Conservation (phyloP, 352 stramenopile genomes). For the Phytopythium vexans region DNA sequence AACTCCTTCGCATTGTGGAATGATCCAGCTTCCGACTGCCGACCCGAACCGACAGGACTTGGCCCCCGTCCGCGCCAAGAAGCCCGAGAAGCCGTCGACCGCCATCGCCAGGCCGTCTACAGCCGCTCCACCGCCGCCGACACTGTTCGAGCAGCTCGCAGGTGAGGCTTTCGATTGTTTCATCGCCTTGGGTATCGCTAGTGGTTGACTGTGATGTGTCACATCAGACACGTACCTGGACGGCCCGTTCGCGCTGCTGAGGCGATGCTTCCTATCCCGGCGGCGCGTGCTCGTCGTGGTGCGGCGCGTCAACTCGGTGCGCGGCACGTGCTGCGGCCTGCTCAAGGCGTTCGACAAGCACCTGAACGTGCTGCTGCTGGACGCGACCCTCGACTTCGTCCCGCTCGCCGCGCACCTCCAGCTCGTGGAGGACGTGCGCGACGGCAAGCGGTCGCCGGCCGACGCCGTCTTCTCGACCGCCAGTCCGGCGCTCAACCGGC, state of each 20-base stretch:
- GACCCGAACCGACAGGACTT: slow-evolving; percentile 47
- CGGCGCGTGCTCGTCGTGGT: slow-evolving; percentile 84
- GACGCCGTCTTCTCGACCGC: slow-evolving; percentile 47
- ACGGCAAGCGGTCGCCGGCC: slow-evolving; percentile 12
- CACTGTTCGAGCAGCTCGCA: slow-evolving; percentile 56
- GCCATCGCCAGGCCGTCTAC: slow-evolving; percentile 10
- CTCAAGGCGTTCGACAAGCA: slow-evolving; percentile 95
- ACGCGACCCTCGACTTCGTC: slow-evolving; percentile 84
- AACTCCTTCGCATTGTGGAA: neutral
- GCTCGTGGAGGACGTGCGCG: slow-evolving; percentile 28
- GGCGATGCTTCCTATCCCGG: slow-evolving; percentile 74
- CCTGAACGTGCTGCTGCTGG: slow-evolving; percentile 91
- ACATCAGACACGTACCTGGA: slow-evolving; percentile 64
- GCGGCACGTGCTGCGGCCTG: slow-evolving; percentile 88
- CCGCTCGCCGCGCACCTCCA: slow-evolving; percentile 27
- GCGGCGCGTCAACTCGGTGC: slow-evolving; percentile 89
- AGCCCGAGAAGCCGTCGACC: slow-evolving; percentile 11
- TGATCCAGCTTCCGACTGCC: slow-evolving; percentile 55
- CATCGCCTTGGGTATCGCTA: neutral
- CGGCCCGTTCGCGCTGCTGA: slow-evolving; percentile 84
- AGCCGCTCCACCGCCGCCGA: slow-evolving; percentile 10
- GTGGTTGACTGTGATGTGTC: neutral
- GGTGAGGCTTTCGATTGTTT: slow-evolving; percentile 18
- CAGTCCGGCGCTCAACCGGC: slow-evolving; percentile 36
- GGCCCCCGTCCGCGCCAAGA: slow-evolving; percentile 25